Evolutionary conservation across 305 asterid genomes (phyloP), one percentile per base, ranked within the genome.

Genomic region (Solanum hybrid): DNA sequence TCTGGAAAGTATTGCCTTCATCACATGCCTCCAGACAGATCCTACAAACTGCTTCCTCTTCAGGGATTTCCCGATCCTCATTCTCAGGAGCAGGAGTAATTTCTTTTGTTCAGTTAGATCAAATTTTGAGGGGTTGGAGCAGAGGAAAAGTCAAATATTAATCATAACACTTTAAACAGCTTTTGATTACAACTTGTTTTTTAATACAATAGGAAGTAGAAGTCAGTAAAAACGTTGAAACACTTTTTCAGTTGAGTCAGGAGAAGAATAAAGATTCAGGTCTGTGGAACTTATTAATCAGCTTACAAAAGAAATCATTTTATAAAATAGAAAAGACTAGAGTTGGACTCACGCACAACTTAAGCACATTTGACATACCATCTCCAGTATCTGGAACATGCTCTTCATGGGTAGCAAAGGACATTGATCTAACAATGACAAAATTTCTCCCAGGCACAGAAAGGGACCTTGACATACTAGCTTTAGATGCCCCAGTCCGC

Each of bases 21-120:
- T 95, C 98, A 90, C 96, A 96, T 11, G 94, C 93, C 72, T 97
- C 99, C 14, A 93, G 76, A 94, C 99, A 98, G 89, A 98, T 98
- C 92, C 99, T 93, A 94, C 99, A 98, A 78, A 93, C 92, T 82
- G 98, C 98, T 93, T 97, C 99, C 93, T 97, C 99, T 94, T 97
- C 99, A 14, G 99, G 98, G 91, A 98, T 96, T 94, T 97, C 99
- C 88, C 95, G 93, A 92, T 98, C 99, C 92, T 93, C 97, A 3
- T 92, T 93, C 37, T 61, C 94, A 20, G 95, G 92, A 76, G 86
- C 96, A 72, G 95, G 96, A 89, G 94, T 95, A 90, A 93, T 94
- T 92, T 95, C 99, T 97, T 91, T 90, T 90, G 93, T 91, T 89
- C 92, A 90, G 87, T 73, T 91, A 2, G 1, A 57, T 85, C 88